Evolutionary conservation across 352 stramenopile genomes (phyloP).

Genomic region (Phytopythium montanum): DNA sequence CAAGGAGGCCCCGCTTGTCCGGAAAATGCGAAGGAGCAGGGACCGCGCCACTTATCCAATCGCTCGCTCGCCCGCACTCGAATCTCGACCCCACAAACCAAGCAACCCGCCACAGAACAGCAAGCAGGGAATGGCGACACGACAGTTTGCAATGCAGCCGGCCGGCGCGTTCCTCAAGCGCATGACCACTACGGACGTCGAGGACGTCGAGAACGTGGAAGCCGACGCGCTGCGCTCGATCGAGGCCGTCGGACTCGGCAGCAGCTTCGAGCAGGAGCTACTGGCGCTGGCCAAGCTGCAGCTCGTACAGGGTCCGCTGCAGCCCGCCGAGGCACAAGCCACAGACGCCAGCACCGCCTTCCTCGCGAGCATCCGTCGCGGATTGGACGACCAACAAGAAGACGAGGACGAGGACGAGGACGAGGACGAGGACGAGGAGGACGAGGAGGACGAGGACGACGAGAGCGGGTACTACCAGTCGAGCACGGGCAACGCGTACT

Average conservation of each 20-base stretch:
- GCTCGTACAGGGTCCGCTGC: neutral
- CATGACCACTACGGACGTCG: constrained; percentile 6
- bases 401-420: constrained; percentile 10
- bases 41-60: neutral
- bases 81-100: too few species aligned
- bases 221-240: constrained; percentile 6
- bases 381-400: constrained; percentile 15
- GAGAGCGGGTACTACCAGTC: constrained; percentile 29
- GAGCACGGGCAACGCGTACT: constrained; percentile 32
- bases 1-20: neutral
- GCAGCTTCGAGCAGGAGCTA: constrained; percentile 8
- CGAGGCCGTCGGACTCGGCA: neutral
- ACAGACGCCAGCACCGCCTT: constrained; percentile 14
- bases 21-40: neutral
- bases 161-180: constrained; percentile 30
- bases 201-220: constrained; percentile 17
- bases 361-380: constrained; percentile 26
- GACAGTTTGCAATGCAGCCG: constrained; percentile 18
- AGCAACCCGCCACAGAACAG: neutral
- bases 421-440: constrained; percentile 15
- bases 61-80: neutral
- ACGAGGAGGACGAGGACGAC: constrained; percentile 21
- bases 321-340: neutral
- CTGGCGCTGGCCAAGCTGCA: constrained; percentile 7
- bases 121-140: neutral